These are phyloP conservation scores for Colletotrichum brevisporum DNA, from an alignment of 2,329 filamentous ascomycete genomes.

Conservation along the genomic window DNA sequence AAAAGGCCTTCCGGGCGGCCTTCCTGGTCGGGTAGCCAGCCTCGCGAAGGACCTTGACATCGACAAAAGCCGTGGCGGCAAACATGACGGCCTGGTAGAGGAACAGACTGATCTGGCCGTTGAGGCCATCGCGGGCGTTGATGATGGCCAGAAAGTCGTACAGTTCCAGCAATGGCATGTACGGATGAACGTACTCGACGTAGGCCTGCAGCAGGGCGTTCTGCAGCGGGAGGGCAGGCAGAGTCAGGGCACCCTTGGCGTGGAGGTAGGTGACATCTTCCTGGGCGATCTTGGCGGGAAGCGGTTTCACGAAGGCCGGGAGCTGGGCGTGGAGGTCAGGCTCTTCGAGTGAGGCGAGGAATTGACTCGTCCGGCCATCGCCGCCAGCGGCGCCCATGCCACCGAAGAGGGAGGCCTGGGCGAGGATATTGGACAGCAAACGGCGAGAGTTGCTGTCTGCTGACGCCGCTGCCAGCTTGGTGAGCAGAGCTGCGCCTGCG, in stretches of 20 bases:
- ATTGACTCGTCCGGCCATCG: slow-evolving; percentile 57
- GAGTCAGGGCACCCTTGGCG: slow-evolving; percentile 85
- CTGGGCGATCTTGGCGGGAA: slow-evolving; percentile 81
- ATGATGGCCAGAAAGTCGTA: slow-evolving; percentile 72
- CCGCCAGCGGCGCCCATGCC: slow-evolving; percentile 40
- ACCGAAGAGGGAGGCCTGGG: slow-evolving; percentile 50
- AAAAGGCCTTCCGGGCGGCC: slow-evolving; percentile 88
- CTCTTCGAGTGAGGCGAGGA: slow-evolving; percentile 63
- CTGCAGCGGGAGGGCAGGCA: slow-evolving; percentile 79
- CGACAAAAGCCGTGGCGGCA: slow-evolving; percentile 88
- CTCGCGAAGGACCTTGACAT: slow-evolving; percentile 80
- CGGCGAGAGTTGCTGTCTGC: slow-evolving; percentile 41
- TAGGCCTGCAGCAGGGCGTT: slow-evolving; percentile 87
- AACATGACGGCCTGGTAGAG: slow-evolving; percentile 98
- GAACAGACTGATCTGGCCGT: slow-evolving; percentile 83
- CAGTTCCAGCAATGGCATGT: slow-evolving; percentile 89
- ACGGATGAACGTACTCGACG: slow-evolving; percentile 91
- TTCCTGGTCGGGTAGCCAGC: slow-evolving; percentile 86
- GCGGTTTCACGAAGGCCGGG: slow-evolving; percentile 81
- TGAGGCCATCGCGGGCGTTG: slow-evolving; percentile 75
- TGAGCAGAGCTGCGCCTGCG: slow-evolving; percentile 44
- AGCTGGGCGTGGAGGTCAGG: slow-evolving; percentile 63
- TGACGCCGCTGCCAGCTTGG: slow-evolving; percentile 46
- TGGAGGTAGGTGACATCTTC: slow-evolving; percentile 89
- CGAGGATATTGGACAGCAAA: slow-evolving; percentile 41